These are phyloP conservation scores for Curvularia spicifera DNA, from an alignment of 2,329 filamentous ascomycete genomes.

Conservation along the genomic window DNA sequence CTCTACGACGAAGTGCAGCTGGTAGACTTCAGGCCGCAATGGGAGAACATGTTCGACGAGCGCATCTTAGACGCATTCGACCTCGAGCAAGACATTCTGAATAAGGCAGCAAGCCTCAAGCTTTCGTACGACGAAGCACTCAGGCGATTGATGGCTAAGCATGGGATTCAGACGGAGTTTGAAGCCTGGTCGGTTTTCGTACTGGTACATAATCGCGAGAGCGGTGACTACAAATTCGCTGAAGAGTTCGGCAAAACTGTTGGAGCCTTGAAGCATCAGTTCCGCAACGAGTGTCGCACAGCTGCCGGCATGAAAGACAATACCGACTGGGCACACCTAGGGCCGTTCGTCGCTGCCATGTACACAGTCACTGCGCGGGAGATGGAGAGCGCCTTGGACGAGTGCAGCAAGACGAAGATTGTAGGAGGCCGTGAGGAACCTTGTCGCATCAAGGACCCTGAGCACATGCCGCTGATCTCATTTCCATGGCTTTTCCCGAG, in stretches of 20 bases:
- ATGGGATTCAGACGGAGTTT: constrained; percentile 84
- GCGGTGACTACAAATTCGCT: constrained; percentile 82
- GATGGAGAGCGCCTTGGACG: constrained; percentile 64
- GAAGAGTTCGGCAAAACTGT: constrained; percentile 79
- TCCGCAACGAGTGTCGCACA: constrained; percentile 69
- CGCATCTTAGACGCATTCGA: constrained; percentile 72
- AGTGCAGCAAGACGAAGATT: constrained; percentile 52
- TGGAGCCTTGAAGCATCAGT: constrained; percentile 69
- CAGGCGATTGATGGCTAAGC: constrained; percentile 81
- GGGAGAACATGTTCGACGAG: constrained; percentile 74
- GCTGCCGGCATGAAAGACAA: constrained; percentile 58
- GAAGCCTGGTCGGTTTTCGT: constrained; percentile 91
- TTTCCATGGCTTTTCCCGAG: constrained; percentile 91
- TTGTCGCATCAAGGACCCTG: constrained; percentile 50
- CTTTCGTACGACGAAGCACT: constrained; percentile 76
- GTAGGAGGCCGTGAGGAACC: constrained; percentile 50
- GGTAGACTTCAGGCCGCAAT: constrained; percentile 75
- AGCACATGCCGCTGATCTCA: constrained; percentile 81
- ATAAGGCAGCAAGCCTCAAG: constrained; percentile 72
- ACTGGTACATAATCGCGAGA: constrained; percentile 73
- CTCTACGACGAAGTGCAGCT: constrained; percentile 79
- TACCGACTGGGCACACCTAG: constrained; percentile 56
- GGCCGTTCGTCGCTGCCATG: constrained; percentile 82
- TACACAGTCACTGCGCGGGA: constrained; percentile 82
- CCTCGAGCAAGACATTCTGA: constrained; percentile 62